A percentile compares a stretch with the other conserved stretches of the same genome.
phyloP scores from a whole-genome alignment of 345 rosid species.

The Turnera subulata region DNA sequence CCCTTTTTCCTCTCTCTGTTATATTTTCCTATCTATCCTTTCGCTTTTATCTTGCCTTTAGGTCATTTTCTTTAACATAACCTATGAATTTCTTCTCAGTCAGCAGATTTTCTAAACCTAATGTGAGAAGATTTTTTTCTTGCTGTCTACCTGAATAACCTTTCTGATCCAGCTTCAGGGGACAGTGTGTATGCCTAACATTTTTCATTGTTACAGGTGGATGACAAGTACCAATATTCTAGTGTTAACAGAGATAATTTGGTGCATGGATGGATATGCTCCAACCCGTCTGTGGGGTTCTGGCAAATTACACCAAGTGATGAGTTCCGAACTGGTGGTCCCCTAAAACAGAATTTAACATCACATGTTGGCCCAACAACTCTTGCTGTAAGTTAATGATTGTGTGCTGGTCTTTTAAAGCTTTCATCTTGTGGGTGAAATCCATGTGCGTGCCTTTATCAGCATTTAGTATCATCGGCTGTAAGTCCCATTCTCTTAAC shows the following conservation, averaged over 20 bases:
- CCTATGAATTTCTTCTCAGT: background rate
- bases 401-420: background rate
- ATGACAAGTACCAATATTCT: slow-evolving; percentile 27
- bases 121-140: background rate
- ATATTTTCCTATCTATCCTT: background rate
- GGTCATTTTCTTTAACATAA: background rate
- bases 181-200: too few relatives aligned
- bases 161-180: too few relatives aligned
- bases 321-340: slow-evolving; percentile 26
- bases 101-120: background rate
- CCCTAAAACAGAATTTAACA: slow-evolving; percentile 22
- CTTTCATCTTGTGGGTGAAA: background rate
- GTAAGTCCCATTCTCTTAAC: slow-evolving; percentile 5
- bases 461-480: background rate
- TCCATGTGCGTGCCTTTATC: too few relatives aligned
- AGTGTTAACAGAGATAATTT: slow-evolving; percentile 15
- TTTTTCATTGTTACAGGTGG: slow-evolving; percentile 9
- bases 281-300: slow-evolving; percentile 21
- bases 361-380: slow-evolving; percentile 30
- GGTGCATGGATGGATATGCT: slow-evolving; percentile 25
- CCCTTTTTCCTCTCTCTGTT: slow-evolving; percentile 8
- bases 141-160: too few relatives aligned
- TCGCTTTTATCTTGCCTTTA: too few relatives aligned
- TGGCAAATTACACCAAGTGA: slow-evolving; percentile 29
- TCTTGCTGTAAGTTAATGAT: slow-evolving; percentile 21